Evolutionary conservation across 2,329 filamentous ascomycete genomes (phyloP).

Genomic region (Colletotrichum musicola): DNA sequence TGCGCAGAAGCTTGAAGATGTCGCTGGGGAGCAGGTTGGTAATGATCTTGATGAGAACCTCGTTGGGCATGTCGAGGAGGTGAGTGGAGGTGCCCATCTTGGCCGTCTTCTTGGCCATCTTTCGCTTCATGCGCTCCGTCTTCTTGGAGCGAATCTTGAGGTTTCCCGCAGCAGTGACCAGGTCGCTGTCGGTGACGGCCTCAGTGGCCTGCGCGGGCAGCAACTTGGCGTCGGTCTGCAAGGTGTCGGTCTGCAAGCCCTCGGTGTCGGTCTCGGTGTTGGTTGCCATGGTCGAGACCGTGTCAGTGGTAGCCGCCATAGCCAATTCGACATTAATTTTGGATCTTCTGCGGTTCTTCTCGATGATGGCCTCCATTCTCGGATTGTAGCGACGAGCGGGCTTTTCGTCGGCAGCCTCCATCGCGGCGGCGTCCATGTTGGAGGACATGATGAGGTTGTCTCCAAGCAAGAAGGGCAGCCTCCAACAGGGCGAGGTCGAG

Average conservation of each 20-base stretch:
- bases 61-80: conserved; percentile 64
- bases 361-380: too few species aligned
- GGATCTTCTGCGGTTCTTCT: too few species aligned
- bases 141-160: conserved; percentile 38
- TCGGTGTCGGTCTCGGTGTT: background rate
- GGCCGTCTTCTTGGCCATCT: conserved; percentile 19
- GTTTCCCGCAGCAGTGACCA: conserved; percentile 20
- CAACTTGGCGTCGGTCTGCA: background rate
- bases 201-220: conserved; percentile 3
- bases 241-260: background rate
- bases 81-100: conserved; percentile 39
- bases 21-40: conserved; percentile 63
- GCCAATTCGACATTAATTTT: too few species aligned
- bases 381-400: background rate
- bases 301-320: too few species aligned
- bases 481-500: background rate
- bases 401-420: background rate
- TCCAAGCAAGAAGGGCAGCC: background rate
- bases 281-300: background rate
- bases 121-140: conserved; percentile 32
- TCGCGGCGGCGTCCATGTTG: background rate
- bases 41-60: conserved; percentile 64
- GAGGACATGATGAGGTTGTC: background rate
- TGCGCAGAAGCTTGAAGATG: conserved; percentile 58
- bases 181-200: conserved; percentile 32